phyloP scores from a whole-genome alignment of 768 basidiomycete genomes.

The Boletales sp. region DNA sequence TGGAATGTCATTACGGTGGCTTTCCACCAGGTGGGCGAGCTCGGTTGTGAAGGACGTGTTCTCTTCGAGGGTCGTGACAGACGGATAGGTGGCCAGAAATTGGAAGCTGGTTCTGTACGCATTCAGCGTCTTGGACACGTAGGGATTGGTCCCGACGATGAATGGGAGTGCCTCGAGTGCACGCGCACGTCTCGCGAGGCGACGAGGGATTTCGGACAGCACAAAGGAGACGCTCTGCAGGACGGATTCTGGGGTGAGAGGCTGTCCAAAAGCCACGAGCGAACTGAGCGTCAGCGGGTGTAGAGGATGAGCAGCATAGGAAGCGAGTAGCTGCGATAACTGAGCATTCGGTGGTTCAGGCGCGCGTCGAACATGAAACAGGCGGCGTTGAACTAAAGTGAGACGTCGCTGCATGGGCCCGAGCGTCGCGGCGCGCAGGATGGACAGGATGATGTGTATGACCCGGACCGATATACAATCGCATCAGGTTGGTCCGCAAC shows the following conservation, averaged over 20 bases:
- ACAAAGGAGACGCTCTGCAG: constrained; percentile 72
- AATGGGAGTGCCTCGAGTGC: constrained; percentile 76
- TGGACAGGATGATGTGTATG: no score
- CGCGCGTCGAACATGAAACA: constrained; percentile 34
- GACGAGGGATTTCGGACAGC: constrained; percentile 70
- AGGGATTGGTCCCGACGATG: constrained; percentile 88
- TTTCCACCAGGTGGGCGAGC: constrained; percentile 67
- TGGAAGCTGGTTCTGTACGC: constrained; percentile 69
- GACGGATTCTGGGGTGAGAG: constrained; percentile 66
- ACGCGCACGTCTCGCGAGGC: constrained; percentile 70
- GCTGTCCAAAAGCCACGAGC: constrained; percentile 71
- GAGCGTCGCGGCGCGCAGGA: no score
- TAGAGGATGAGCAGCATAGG: constrained; percentile 60
- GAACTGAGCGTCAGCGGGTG: constrained; percentile 68
- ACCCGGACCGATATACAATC: no score
- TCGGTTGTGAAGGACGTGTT: constrained; percentile 66
- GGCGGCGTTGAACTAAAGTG: constrained; percentile 6
- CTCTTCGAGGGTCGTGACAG: constrained; percentile 61
- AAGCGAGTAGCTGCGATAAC: constrained; percentile 55
- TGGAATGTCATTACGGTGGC: constrained; percentile 85
- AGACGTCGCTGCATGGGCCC: not conserved
- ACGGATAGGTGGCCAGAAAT: constrained; percentile 63
- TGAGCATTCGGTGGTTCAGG: constrained; percentile 51
- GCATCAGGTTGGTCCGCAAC: no score
- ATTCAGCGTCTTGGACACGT: constrained; percentile 67